A percentile compares a stretch with the other conserved stretches of the same genome.
Evolutionary conservation across 2,329 filamentous ascomycete species (phyloP).

Genomic region (Penicillium paneum): DNA sequence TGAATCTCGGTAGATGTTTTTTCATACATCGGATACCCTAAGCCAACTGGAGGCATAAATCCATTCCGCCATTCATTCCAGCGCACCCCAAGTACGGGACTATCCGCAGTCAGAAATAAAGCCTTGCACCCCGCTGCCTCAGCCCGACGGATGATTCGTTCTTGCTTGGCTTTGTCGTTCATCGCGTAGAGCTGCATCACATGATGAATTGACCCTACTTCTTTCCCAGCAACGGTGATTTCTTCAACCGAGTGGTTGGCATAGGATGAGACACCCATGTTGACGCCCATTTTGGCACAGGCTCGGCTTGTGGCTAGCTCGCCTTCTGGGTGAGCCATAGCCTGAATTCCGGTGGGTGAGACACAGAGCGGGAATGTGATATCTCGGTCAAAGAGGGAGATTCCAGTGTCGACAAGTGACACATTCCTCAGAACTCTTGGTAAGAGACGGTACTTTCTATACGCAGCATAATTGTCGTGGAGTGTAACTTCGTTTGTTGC

Average conservation of each 20-base stretch:
- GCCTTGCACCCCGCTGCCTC: conserved; percentile 45
- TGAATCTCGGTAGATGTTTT: conserved; percentile 24
- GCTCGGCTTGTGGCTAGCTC: conserved; percentile 52
- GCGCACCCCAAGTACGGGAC: conserved; percentile 52
- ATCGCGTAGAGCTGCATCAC: conserved; percentile 28
- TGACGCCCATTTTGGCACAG: conserved; percentile 40
- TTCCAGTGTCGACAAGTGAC: conserved; percentile 42
- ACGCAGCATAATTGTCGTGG: conserved; percentile 53
- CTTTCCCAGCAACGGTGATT: conserved; percentile 37
- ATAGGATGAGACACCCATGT: conserved; percentile 51
- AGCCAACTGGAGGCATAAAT: conserved; percentile 46
- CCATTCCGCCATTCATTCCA: conserved; percentile 54
- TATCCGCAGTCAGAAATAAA: conserved; percentile 55
- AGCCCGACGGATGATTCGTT: conserved; percentile 28
- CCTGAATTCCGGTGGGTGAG: conserved; percentile 54
- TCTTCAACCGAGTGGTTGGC: conserved; percentile 48
- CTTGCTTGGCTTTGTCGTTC: conserved; percentile 24
- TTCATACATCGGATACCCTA: conserved; percentile 40
- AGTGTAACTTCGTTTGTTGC: conserved; percentile 40
- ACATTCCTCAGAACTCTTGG: conserved; percentile 46
- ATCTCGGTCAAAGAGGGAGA: conserved; percentile 42
- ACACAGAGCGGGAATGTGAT: conserved; percentile 52
- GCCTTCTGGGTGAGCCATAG: conserved; percentile 52
- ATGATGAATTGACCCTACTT: conserved; percentile 20
- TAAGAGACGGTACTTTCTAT: conserved; percentile 48